phyloP scores from a whole-genome alignment of 2,329 filamentous ascomycete species.

The Zasmidium angulare region DNA sequence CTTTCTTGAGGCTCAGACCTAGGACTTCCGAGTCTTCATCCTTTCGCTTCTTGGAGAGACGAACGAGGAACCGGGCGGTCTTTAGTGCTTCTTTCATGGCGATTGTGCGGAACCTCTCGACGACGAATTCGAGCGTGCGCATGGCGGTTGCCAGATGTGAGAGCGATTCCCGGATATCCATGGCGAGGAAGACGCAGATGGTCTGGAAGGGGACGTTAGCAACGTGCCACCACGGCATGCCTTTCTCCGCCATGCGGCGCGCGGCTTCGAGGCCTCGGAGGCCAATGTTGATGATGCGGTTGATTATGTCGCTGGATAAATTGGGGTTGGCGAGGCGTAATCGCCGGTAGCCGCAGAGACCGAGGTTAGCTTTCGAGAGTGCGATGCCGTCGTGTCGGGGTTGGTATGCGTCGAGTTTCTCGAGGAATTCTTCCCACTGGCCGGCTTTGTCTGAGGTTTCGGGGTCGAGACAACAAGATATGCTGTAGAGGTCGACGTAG shows the following conservation, averaged over 20 bases:
- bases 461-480: slow-evolving; percentile 56
- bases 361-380: slow-evolving; percentile 54
- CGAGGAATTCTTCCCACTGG: slow-evolving; percentile 36
- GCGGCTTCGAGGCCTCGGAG: slow-evolving; percentile 50
- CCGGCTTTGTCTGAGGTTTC: slow-evolving; percentile 34
- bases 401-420: slow-evolving; percentile 32
- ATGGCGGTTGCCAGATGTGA: slow-evolving; percentile 53
- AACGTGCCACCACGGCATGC: slow-evolving; percentile 59
- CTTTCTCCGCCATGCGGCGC: slow-evolving; percentile 44
- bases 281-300: slow-evolving; percentile 50
- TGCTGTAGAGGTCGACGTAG: slow-evolving; percentile 53
- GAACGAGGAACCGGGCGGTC: slow-evolving; percentile 55
- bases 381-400: slow-evolving; percentile 33
- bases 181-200: slow-evolving; percentile 56
- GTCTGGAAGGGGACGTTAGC: slow-evolving; percentile 62
- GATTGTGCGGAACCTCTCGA: slow-evolving; percentile 31
- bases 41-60: slow-evolving; percentile 46
- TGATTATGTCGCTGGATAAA: slow-evolving; percentile 45
- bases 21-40: slow-evolving; percentile 26
- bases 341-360: slow-evolving; percentile 56
- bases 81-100: slow-evolving; percentile 53
- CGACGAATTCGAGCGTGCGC: slow-evolving; percentile 36
- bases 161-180: slow-evolving; percentile 54
- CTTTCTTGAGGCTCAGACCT: slow-evolving; percentile 22
- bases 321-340: slow-evolving; percentile 52